phyloP scores from a whole-genome alignment of 805 yeast genomes.

The Cyberlindnera misumaiensis region DNA sequence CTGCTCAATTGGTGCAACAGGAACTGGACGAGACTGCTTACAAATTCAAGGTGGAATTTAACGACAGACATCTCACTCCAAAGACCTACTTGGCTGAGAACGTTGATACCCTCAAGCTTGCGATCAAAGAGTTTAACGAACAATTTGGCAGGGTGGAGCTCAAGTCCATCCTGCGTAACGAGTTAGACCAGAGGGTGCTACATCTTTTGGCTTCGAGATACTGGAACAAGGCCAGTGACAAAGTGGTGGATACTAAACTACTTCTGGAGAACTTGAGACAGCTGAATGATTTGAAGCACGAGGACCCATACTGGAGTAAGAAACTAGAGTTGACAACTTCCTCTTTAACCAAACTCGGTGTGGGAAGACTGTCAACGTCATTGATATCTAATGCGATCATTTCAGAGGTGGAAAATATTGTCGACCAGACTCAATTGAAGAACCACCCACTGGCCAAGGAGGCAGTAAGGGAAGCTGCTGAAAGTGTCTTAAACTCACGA shows the following conservation, averaged over 20 bases:
- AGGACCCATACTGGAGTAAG: constrained; percentile 80
- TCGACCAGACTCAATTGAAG: constrained; percentile 66
- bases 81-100: constrained; percentile 91
- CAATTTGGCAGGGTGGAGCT: constrained; percentile 80
- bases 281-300: constrained; percentile 49
- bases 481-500: constrained; percentile 66
- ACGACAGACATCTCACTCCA: constrained; percentile 90
- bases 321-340: constrained; percentile 81
- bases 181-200: constrained; percentile 81
- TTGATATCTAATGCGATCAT: constrained; percentile 75
- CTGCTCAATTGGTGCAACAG: constrained; percentile 75
- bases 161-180: constrained; percentile 68
- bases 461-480: constrained; percentile 80
- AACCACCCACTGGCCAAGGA: constrained; percentile 83
- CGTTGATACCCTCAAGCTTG: constrained; percentile 76
- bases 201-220: constrained; percentile 85
- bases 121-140: constrained; percentile 80
- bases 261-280: constrained; percentile 42
- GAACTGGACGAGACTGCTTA: constrained; percentile 92
- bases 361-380: constrained; percentile 84
- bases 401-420: constrained; percentile 68
- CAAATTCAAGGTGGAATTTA: constrained; percentile 91
- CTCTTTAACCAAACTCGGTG: constrained; percentile 83
- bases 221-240: constrained; percentile 60
- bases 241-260: constrained; percentile 15